Conservation (phyloP, 371 early-diverging fungal genomes). For the Sporodiniella umbellata region DNA sequence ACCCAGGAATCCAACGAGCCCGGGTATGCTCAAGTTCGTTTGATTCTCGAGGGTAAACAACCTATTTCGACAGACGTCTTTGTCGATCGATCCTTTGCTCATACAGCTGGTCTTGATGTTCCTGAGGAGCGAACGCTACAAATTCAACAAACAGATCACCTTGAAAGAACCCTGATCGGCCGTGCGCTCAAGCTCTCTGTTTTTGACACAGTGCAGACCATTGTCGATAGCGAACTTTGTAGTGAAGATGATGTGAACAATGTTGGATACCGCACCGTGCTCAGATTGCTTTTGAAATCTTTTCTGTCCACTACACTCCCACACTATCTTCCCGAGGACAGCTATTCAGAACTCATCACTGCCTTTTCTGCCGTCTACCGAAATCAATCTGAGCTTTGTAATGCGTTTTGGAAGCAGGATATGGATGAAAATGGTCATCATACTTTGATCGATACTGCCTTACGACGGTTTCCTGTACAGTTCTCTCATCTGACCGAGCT, state of each 20-base stretch:
- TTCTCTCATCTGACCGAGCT: slow-evolving; percentile 26
- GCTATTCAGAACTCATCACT: slow-evolving; percentile 25
- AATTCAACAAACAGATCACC: slow-evolving; percentile 19
- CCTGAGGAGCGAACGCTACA: not conserved
- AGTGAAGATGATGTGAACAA: slow-evolving; percentile 31
- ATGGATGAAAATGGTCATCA: slow-evolving; percentile 10
- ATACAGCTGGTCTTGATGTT: slow-evolving; percentile 1
- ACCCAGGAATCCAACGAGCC: not conserved
- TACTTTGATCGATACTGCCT: slow-evolving; percentile 23
- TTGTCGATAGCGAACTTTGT: slow-evolving; percentile 24
- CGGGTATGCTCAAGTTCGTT: slow-evolving; percentile 13
- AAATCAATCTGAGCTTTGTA: slow-evolving; percentile 26
- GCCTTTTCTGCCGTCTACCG: slow-evolving; percentile 19
- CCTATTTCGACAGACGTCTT: slow-evolving; percentile 5
- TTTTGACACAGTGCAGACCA: slow-evolving; percentile 14
- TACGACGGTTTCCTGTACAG: slow-evolving; percentile 29
- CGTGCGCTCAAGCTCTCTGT: slow-evolving; percentile 34
- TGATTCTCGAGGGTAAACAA: slow-evolving; percentile 18
- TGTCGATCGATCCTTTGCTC: slow-evolving; percentile 15
- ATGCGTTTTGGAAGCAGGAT: slow-evolving; percentile 31
- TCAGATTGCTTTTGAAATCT: slow-evolving; percentile 19
- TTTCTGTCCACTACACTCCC: slow-evolving; percentile 34
- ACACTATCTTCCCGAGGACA: slow-evolving; percentile 20
- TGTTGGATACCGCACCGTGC: slow-evolving; percentile 21
- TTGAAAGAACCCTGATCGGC: slow-evolving; percentile 26